These are phyloP conservation scores for Myxozyma lipomycoides DNA, from an alignment of 805 yeast species.

Conservation along the genomic window DNA sequence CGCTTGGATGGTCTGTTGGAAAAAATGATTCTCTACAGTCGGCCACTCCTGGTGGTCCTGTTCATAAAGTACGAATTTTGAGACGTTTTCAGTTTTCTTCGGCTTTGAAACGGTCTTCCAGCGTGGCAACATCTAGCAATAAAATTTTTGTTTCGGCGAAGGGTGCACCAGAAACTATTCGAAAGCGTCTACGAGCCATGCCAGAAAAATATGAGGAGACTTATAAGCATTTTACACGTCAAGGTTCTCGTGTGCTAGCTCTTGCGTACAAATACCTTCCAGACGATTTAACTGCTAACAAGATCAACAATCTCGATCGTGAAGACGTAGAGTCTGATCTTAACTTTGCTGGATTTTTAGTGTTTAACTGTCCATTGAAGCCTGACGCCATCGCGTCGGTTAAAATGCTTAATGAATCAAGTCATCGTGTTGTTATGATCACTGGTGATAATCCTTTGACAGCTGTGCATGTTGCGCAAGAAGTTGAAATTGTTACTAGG, in stretches of 20 bases:
- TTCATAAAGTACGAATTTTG: constrained; percentile 57
- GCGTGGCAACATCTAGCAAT: constrained; percentile 43
- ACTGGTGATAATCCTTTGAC: constrained; percentile 99
- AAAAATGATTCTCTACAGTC: constrained; percentile 52
- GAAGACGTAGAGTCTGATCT: constrained; percentile 71
- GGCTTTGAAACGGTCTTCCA: constrained; percentile 89
- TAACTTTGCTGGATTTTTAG: constrained; percentile 84
- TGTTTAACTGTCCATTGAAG: constrained; percentile 96
- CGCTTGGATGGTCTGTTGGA: constrained; percentile 80
- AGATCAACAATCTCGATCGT: constrained; percentile 61
- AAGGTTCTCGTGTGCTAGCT: constrained; percentile 96
- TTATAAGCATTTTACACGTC: constrained; percentile 84
- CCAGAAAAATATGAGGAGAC: constrained; percentile 80
- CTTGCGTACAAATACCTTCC: constrained; percentile 76
- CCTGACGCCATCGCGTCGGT: constrained; percentile 87
- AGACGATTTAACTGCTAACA: constrained; percentile 44
- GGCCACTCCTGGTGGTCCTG: constrained; percentile 17
- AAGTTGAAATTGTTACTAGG: constrained; percentile 80
- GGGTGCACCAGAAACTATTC: constrained; percentile 97
- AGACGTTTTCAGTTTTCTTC: constrained; percentile 98
- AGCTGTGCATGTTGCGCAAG: constrained; percentile 95
- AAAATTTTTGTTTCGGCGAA: constrained; percentile 76
- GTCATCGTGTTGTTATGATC: constrained; percentile 95
- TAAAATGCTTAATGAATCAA: constrained; percentile 87
- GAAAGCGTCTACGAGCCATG: constrained; percentile 62